Evolutionary conservation across 257 asterid species (phyloP), one percentile per base, ranked within the genome.

Genomic region (Gardenia jasminoides): DNA sequence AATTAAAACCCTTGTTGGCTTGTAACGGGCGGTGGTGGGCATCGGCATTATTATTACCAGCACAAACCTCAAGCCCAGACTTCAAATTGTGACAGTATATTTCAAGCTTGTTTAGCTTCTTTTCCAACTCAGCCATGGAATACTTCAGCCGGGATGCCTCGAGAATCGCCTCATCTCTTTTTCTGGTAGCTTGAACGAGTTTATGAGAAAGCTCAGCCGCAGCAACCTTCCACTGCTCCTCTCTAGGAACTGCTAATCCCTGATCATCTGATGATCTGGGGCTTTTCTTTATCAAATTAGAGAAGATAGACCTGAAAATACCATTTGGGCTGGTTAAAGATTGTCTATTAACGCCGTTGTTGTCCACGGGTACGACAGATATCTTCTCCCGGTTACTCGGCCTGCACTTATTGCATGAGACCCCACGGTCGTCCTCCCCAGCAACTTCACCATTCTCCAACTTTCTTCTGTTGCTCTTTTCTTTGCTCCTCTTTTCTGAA

Each of bases 51-150:
- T 52, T 47, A 7, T 76, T 78, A 36, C 43, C 83, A 41, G 62
- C 80, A 36, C 90, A 90, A 30, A 79, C 87, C 50, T 94, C 95
- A 39, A 92, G 97, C 71, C 91, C 96, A 10, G 97, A 92, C 72
- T 91, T 96, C 83, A 96, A 71, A 46, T 73, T 84, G 36, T 92
- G 97, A 83, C 99, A 96, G 74, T 96, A 92, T 80, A 93, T 86
- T 87, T 93, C 99, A 44, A 96, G 85, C 69, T 93, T 91, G 83
- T 91, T 96, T 5, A 96, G 92, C 90, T 96, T 96, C 78, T 86
- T 93, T 84, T 96, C 99, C 43, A 96, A 96, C 90, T 96, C 98
- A 13, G 92, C 83, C 96, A 93, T 88, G 59, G 98, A 88, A 82
- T 85, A 76, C 30, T 93, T 96, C 84, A 96, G 76, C 78, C 87